Conservation (phyloP, 148 eudicot species). For the Rhododendron simsii region DNA sequence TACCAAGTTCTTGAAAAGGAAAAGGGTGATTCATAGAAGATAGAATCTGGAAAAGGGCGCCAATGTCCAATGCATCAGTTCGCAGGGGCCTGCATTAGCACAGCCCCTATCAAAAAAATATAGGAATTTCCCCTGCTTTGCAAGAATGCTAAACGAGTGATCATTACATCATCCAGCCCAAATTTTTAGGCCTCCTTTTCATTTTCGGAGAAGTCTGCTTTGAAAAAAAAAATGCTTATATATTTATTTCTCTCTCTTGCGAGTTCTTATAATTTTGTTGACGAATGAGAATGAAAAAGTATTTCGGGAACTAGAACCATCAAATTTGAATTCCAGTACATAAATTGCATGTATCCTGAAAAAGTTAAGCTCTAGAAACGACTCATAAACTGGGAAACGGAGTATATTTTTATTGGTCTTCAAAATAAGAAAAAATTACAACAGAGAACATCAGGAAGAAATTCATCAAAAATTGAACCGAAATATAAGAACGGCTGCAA, state of each 20-base stretch:
- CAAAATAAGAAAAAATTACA: not conserved
- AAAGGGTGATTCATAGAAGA: not conserved
- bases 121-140: not conserved
- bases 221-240: not conserved
- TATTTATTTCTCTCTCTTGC: not conserved
- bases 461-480: not conserved
- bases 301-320: not conserved
- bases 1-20: not conserved
- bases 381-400: not conserved
- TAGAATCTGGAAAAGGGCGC: not conserved
- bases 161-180: not conserved
- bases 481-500: not conserved
- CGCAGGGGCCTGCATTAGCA: not conserved
- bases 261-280: not conserved
- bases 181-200: not conserved
- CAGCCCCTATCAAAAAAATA: no score
- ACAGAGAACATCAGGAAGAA: not conserved
- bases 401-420: not conserved
- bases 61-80: not conserved
- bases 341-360: not conserved
- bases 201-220: not conserved
- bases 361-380: not conserved
- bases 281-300: not conserved
- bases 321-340: not conserved
- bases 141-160: not conserved